These are phyloP conservation scores for Butyriboletus loyo DNA, from an alignment of 768 basidiomycete genomes.

Conservation along the genomic window DNA sequence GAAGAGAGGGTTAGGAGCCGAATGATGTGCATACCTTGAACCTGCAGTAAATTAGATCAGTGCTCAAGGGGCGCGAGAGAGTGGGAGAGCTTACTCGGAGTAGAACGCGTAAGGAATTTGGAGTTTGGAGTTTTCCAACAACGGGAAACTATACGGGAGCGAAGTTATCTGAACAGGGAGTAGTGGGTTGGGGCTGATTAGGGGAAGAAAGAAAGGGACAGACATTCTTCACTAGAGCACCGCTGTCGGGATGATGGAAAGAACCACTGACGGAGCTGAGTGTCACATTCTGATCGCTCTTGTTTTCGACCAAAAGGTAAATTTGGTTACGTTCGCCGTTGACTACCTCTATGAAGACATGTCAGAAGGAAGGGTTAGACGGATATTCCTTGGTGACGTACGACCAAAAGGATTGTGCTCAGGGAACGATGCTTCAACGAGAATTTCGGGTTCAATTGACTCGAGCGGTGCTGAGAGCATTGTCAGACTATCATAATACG, in stretches of 20 bases:
- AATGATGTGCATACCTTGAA: conserved; percentile 49
- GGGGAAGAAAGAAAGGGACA: conserved; percentile 14
- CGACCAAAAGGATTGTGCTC: conserved; percentile 76
- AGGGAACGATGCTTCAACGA: conserved; percentile 55
- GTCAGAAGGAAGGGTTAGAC: conserved; percentile 11
- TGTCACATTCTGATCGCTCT: conserved; percentile 68
- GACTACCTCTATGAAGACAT: conserved; percentile 59
- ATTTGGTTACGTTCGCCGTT: conserved; percentile 81
- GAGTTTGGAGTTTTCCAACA: conserved; percentile 56
- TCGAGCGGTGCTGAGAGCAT: conserved; percentile 26
- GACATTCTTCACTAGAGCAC: conserved; percentile 71
- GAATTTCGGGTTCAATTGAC: conserved; percentile 51
- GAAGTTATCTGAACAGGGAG: conserved; percentile 51
- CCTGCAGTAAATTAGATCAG: conserved; percentile 32
- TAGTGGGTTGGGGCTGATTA: background rate
- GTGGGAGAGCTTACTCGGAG: conserved; percentile 64
- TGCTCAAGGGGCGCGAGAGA: background rate
- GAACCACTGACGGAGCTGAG: conserved; percentile 64
- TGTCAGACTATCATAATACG: conserved; percentile 1
- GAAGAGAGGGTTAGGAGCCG: background rate
- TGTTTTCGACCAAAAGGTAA: conserved; percentile 67
- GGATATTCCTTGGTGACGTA: conserved; percentile 36
- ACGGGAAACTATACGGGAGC: conserved; percentile 47
- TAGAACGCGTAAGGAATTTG: conserved; percentile 71
- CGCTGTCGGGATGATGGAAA: conserved; percentile 61